Base-by-base conservation (phyloP, 805 yeast species). In the Schwanniomyces vanrijiae region DNA sequence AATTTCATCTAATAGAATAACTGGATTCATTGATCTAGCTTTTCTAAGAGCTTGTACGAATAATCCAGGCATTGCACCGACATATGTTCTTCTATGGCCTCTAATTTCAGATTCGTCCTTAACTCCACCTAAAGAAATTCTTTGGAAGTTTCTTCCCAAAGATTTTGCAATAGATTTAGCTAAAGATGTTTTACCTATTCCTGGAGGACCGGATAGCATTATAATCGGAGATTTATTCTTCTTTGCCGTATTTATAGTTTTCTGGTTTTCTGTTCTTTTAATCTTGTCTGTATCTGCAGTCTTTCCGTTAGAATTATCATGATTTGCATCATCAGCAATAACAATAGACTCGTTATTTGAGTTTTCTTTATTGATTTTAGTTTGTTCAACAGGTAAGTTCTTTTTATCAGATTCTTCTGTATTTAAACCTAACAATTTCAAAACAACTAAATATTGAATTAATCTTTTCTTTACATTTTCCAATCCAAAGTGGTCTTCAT, bases 61-160 rank as follows among this genome's bases (percentile, higher is more conserved):
- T 40, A 86, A 71, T 7, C 97, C 97, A 0, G 96, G 96, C 88
- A 88, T 85, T 1, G 96, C 89, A 5, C 96, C 96, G 33, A 90
- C 91, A 62, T 90, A 90, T 0, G 96, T 90, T 59, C 96, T 77
- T 63, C 96, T 75, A 64, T 90, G 97, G 1, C 96, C 97, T 51
- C 96, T 77, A 46, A 90, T 84, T 55, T 90, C 96, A 3, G 94
- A 86, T 65, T 89, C 96, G 59, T 90, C 96, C 52, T 86, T 83
- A 38, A 90, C 80, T 34, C 97, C 97, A 22, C 96, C 97, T 2
- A 90, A 76, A 2, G 95, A 86, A 14, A 90, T 76, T 37, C 96
- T 74, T 61, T 88, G 92, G 62, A 88, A 86, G 49, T 82, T 80
- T 40, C 95, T 76, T 0, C 87, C 84, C 47, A 90, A 66, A 4